These are phyloP conservation scores for Boletus patriciae DNA, from an alignment of 768 basidiomycete genomes.

Conservation along the genomic window DNA sequence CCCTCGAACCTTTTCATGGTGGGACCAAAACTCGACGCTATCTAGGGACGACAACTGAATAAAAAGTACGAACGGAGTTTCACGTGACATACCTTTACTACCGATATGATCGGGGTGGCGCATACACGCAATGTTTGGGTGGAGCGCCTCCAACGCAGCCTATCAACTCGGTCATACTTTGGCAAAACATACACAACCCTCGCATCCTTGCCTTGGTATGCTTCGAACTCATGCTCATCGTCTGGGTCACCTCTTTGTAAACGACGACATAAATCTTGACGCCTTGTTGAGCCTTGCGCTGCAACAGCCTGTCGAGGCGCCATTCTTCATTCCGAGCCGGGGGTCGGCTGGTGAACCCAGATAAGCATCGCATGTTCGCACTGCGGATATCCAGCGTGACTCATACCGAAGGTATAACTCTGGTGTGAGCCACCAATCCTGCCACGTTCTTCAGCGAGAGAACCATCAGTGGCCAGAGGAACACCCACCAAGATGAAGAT, in stretches of 20 bases:
- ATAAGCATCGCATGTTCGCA: conserved; percentile 11
- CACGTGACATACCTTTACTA: conserved; percentile 52
- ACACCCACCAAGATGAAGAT: conserved; percentile 80
- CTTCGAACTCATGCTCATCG: conserved; percentile 84
- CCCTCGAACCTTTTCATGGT: conserved; percentile 72
- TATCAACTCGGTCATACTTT: conserved; percentile 27
- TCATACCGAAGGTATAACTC: conserved; percentile 80
- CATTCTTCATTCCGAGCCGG: conserved; percentile 83
- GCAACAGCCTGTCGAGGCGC: conserved; percentile 81
- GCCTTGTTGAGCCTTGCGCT: conserved; percentile 88
- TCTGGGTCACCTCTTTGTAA: conserved; percentile 95
- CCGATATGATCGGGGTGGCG: conserved; percentile 91
- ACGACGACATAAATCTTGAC: conserved; percentile 91
- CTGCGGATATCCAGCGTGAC: neutral
- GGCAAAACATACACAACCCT: neutral
- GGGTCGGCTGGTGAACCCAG: conserved; percentile 51
- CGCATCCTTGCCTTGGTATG: conserved; percentile 67
- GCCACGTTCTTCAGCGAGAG: conserved; percentile 3
- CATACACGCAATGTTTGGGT: conserved; percentile 86
- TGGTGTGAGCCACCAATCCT: conserved; percentile 95
- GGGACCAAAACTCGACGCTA: conserved; percentile 84
- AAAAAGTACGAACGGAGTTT: neutral
- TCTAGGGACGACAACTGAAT: conserved; percentile 41
- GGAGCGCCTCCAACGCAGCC: conserved; percentile 76
- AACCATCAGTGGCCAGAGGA: neutral